Evolutionary conservation across 768 basidiomycete genomes (phyloP), one percentile per base, ranked within the genome.

Genomic region (Leccinum sublutescens): DNA sequence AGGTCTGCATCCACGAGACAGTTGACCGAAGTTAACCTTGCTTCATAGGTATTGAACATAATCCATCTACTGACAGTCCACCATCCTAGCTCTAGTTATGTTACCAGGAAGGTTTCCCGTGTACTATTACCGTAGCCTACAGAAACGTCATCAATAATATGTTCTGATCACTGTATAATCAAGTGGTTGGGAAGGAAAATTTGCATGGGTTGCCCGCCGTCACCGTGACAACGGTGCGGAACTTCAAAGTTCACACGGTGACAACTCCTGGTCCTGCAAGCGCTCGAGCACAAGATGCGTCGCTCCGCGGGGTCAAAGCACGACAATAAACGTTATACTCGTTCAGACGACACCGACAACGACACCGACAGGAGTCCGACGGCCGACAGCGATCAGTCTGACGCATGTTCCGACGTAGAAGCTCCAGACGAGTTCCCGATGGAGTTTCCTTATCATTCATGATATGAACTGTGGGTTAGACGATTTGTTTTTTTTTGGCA

Each of bases 401-500:
- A 74, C 21, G 58, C 47, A 27, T 55, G 52, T 54, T 61, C 64
- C 29, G 71, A 72, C 15, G 57, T 11, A 21, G 72, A 73, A 62
- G 47, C 49, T 5, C n/a, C 63, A 8, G 73, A 56, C 36, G 64
- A 73, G 52, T 71, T 73, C 54, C 71, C 71, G 21, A 59, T 51
- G 29, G 48, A 4, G 25, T 54, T 52, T 43, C 40, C 62, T 54
- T 62, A 60, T 63, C 33, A 58, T 52, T 60, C 56, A 10, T 68
- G 68, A 52, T 29, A 29, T 57, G 34, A 33, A 31, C 48, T 31
- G 29, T 49, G 51, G 47, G 23, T 58, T 56, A 38, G 66, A 66
- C 47, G 58, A 51, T 50, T 34, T 40, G 40, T 3, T 40, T 40
- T 29, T 65, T 38, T 58, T 50, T 17, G 36, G 54, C 56, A 40